Conservation (phyloP, 805 yeast genomes). For the Yamadazyma phyllophila region DNA sequence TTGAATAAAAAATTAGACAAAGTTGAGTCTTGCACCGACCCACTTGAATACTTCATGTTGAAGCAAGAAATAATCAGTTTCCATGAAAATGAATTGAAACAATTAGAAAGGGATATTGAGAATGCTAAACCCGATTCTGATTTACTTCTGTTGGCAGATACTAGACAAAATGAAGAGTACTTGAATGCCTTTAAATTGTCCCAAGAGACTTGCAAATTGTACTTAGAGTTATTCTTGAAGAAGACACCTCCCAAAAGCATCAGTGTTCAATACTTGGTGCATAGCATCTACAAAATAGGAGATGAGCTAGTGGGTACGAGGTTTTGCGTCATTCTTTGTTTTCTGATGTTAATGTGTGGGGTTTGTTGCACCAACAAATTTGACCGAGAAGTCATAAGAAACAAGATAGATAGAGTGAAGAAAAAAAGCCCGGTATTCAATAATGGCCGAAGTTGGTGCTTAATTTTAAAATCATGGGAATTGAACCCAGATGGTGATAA, state of each 20-base stretch:
- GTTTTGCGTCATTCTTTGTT: constrained; percentile 17
- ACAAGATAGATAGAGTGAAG: constrained; percentile 14
- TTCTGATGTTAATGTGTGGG: constrained; percentile 25
- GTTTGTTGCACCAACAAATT: constrained; percentile 18
- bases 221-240: constrained; percentile 8
- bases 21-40: neutral
- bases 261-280: constrained; percentile 5
- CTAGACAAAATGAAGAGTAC: neutral
- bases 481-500: constrained; percentile 16
- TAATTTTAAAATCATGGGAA: constrained; percentile 21
- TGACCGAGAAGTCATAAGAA: constrained; percentile 20
- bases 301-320: constrained; percentile 8
- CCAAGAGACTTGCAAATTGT: constrained; percentile 3
- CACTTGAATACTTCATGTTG: neutral
- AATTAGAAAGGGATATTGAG: constrained; percentile 5
- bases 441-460: constrained; percentile 14
- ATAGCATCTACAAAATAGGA: constrained; percentile 1
- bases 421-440: constrained; percentile 19
- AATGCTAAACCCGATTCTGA: constrained; percentile 5
- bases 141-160: constrained; percentile 1
- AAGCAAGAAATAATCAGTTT: neutral
- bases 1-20: neutral
- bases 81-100: neutral
- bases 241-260: constrained; percentile 7
- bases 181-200: constrained; percentile 4